These are phyloP conservation scores for Ziziphus jujuba DNA, from an alignment of 306 rosid genomes.

Conservation along the genomic window DNA sequence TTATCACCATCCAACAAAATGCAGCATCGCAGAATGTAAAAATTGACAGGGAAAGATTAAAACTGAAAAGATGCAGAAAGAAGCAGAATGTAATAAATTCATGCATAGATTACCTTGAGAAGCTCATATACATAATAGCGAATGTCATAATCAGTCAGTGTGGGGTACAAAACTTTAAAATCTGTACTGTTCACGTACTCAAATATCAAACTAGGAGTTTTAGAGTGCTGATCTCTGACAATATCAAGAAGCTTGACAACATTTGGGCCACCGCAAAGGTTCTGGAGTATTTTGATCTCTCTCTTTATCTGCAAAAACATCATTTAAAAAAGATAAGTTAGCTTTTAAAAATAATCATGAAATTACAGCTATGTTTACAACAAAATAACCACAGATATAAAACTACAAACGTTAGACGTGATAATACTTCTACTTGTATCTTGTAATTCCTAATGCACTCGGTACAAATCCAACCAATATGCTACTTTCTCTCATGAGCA, in stretches of 20 bases:
- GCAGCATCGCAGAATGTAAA: not conserved
- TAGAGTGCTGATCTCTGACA: constrained; percentile 88
- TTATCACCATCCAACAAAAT: constrained; percentile 5
- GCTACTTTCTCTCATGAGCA: not conserved
- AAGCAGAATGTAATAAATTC: constrained; percentile 17
- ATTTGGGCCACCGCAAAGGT: constrained; percentile 95
- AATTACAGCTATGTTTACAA: not conserved
- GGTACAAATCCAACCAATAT: not conserved
- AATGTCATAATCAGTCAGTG: constrained; percentile 84
- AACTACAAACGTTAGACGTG: not conserved
- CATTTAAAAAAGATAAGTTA: not conserved
- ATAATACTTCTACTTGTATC: not conserved
- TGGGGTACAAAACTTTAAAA: constrained; percentile 86
- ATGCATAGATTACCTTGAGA: constrained; percentile 62
- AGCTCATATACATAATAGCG: constrained; percentile 93
- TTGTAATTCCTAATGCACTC: not conserved
- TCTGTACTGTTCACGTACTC: constrained; percentile 93
- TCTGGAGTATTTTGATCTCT: constrained; percentile 91
- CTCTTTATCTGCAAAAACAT: constrained; percentile 69
- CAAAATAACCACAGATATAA: not conserved
- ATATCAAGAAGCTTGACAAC: constrained; percentile 83
- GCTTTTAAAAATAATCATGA: not conserved
- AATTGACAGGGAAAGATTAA: constrained; percentile 1
- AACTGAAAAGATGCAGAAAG: constrained; percentile 5
- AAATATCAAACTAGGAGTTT: constrained; percentile 86